Base-by-base conservation (phyloP, 371 early-diverging fungal genomes). In the Capillidium heterosporum region DNA sequence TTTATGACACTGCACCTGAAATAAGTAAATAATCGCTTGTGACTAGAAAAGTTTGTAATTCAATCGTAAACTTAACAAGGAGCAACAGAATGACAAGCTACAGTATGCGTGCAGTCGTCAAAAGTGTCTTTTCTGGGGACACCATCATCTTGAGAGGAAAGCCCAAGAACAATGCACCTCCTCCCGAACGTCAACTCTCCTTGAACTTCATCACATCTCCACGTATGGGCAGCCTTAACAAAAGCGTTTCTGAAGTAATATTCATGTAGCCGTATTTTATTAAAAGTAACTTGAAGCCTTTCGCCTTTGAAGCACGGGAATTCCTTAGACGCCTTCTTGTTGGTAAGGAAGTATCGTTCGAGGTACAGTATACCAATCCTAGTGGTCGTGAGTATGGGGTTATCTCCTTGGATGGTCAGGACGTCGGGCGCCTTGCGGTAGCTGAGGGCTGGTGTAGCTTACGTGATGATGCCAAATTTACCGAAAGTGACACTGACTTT, bases 81-180 rank as follows among this genome's bases (percentile, higher is more conserved):
- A n/a, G n/a, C n/a, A 40, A 40, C 11, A 40, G n/a, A 40, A 40
- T 40, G 40, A 40, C 40, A 10, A 11, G 11, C 40, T 11, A 40
- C 11, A 10, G n/a, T 23, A 50, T 50, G 51, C 51, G 19, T 31
- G 85, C 81, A 52, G 62, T 73, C 0, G 87, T 87, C 48, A 95
- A 95, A 65, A 80, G 72, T 43, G 88, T 91, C 27, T 72, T 95
- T 50, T 90, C 91, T 5, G 93, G 91, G 42, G 93, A 94, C 72
- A 85, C 88, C 51, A 77, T 96, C 41, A 79, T 91, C 60, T 73
- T 96, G 32, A 74, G 88, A 49, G 89, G 89, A 19, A 75, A 75
- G 27, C 82, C 82, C 47, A 78, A 84, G 57, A 69, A 74, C 42
- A 78, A 79, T 57, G 85, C 82, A 4, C 89, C 92, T 35, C 92